Percentiles rank a stretch among this genome's conserved stretches.
Evolutionary conservation across 352 stramenopile genomes (phyloP).

Genomic region (Globisporangium yorkense): DNA sequence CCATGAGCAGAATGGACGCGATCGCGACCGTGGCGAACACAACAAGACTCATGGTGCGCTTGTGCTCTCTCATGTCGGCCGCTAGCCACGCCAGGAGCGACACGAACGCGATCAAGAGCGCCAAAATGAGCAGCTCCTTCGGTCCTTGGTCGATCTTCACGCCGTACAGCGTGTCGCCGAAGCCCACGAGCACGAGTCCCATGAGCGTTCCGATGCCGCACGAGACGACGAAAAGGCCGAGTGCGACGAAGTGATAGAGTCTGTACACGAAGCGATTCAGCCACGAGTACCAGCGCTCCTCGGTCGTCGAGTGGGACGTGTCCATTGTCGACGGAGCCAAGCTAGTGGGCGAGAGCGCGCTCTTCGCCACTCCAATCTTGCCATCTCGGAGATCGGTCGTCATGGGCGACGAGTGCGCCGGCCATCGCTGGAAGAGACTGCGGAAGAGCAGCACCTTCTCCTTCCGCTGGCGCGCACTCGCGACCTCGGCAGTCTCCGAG

Average conservation of each 20-base stretch:
- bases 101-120: slow-evolving; percentile 22
- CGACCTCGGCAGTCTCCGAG: slow-evolving; percentile 49
- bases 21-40: slow-evolving; percentile 37
- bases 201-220: slow-evolving; percentile 49
- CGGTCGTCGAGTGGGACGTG: slow-evolving; percentile 46
- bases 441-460: slow-evolving; percentile 72
- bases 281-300: slow-evolving; percentile 78
- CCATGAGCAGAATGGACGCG: slow-evolving; percentile 34
- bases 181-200: slow-evolving; percentile 42
- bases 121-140: slow-evolving; percentile 29
- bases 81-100: slow-evolving; percentile 49
- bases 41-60: slow-evolving; percentile 21
- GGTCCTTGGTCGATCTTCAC: slow-evolving; percentile 43
- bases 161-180: slow-evolving; percentile 42
- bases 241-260: slow-evolving; percentile 24
- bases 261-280: slow-evolving; percentile 37
- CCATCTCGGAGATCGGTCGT: background rate
- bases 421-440: slow-evolving; percentile 19
- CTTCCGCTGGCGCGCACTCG: slow-evolving; percentile 55
- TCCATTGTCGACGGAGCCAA: slow-evolving; percentile 33
- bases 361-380: slow-evolving; percentile 2
- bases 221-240: slow-evolving; percentile 36
- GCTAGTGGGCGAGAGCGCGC: background rate
- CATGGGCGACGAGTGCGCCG: background rate
- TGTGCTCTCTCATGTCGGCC: slow-evolving; percentile 37